phyloP scores from a whole-genome alignment of 2,329 filamentous ascomycete genomes.

The Thelonectria olida region DNA sequence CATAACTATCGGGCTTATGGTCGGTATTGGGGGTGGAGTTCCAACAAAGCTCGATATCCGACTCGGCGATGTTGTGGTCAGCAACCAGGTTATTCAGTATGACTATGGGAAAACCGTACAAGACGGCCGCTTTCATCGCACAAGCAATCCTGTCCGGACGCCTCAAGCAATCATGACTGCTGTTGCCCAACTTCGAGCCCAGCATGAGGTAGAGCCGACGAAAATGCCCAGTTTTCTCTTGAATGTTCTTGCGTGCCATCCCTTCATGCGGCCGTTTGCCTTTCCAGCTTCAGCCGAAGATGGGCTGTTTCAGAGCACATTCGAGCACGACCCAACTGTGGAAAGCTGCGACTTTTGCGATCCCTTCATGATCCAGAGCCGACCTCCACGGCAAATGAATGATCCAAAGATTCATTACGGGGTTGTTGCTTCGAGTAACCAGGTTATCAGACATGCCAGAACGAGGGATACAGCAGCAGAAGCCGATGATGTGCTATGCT shows the following conservation, averaged over 20 bases:
- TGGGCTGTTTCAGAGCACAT: neutral
- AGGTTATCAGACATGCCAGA: slow-evolving; percentile 20
- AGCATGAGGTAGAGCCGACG: neutral
- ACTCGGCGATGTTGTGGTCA: neutral
- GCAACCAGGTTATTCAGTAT: neutral
- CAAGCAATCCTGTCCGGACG: neutral
- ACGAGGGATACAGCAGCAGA: slow-evolving; percentile 32
- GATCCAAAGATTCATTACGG: neutral
- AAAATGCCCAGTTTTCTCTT: neutral
- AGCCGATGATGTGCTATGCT: neutral
- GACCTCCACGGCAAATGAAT: neutral
- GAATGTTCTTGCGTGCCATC: neutral
- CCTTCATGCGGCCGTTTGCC: neutral
- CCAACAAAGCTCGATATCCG: slow-evolving; percentile 8
- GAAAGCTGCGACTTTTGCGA: neutral
- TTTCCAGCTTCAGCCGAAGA: neutral
- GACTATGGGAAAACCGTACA: neutral
- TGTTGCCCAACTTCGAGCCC: neutral
- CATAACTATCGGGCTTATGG: slow-evolving; percentile 25
- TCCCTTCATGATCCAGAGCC: neutral
- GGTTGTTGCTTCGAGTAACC: neutral
- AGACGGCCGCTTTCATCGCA: neutral
- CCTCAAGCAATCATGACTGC: neutral
- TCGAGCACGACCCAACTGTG: neutral
- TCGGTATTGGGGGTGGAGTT: slow-evolving; percentile 34